Evolutionary conservation across 345 rosid genomes (phyloP).

Genomic region (Aquilaria malaccensis): DNA sequence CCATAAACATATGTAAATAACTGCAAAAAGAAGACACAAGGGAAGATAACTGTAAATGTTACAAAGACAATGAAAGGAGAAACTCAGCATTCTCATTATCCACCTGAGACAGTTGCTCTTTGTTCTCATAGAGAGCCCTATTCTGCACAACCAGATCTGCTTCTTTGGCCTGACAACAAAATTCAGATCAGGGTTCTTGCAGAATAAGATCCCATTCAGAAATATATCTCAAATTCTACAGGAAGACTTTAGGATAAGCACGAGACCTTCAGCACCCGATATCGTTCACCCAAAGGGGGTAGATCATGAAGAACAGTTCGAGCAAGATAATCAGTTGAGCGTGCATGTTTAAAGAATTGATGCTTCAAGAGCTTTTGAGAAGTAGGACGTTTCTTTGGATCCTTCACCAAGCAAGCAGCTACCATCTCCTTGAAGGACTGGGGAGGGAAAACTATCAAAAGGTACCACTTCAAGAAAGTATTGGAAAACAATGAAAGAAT

Average conservation of each 20-base stretch:
- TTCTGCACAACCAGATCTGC: slow-evolving; percentile 57
- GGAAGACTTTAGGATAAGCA: slow-evolving; percentile 14
- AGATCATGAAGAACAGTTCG: slow-evolving; percentile 55
- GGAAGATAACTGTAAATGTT: not conserved
- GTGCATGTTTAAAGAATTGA: slow-evolving; percentile 71
- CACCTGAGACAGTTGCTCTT: slow-evolving; percentile 81
- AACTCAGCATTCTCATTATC: slow-evolving; percentile 5
- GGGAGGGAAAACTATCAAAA: slow-evolving; percentile 13
- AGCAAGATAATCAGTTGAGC: slow-evolving; percentile 47
- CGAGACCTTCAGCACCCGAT: slow-evolving; percentile 57
- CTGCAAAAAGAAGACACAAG: not conserved
- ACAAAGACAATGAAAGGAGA: not conserved
- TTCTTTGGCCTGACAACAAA: slow-evolving; percentile 38
- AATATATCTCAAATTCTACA: slow-evolving; percentile 4
- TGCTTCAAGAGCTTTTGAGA: slow-evolving; percentile 77
- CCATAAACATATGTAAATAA: slow-evolving; percentile 5
- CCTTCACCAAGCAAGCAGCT: slow-evolving; percentile 86
- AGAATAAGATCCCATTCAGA: slow-evolving; percentile 2
- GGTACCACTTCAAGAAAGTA: slow-evolving; percentile 3
- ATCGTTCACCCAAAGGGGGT: slow-evolving; percentile 75
- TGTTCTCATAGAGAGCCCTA: slow-evolving; percentile 48
- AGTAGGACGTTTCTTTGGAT: slow-evolving; percentile 83
- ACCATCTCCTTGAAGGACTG: slow-evolving; percentile 85
- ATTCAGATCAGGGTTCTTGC: not conserved
- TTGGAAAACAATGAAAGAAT: not conserved